Percentiles rank a stretch among this genome's conserved stretches.
phyloP scores from a whole-genome alignment of 495 filamentous ascomycete species.

The Aspergillus steynii region DNA sequence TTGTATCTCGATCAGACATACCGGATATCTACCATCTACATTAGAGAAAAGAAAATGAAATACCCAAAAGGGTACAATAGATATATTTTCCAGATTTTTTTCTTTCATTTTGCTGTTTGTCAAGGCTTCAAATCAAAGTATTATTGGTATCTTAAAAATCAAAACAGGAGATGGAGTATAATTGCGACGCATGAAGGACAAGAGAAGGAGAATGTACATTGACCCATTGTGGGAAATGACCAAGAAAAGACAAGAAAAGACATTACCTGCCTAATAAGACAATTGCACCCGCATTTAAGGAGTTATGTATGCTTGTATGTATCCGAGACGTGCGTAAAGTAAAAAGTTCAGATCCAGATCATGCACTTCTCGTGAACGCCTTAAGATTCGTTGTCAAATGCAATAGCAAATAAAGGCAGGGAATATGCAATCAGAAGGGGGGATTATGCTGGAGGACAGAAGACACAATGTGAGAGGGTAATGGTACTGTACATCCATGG shows the following conservation, averaged over 20 bases:
- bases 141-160: background rate
- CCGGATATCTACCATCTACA: no score
- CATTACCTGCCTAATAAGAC: background rate
- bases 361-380: background rate
- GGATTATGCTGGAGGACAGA: background rate
- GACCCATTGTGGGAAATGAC: background rate
- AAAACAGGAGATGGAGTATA: background rate
- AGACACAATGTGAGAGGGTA: background rate
- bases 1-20: no score
- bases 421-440: background rate
- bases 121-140: background rate
- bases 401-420: background rate
- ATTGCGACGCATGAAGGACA: background rate
- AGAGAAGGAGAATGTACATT: background rate
- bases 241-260: background rate
- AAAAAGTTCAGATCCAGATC: background rate
- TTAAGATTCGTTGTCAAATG: background rate
- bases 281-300: background rate
- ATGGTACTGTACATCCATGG: background rate
- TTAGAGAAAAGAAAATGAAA: no score
- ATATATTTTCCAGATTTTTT: background rate
- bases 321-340: background rate
- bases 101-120: background rate
- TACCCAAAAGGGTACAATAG: no score
- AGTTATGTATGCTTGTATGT: background rate